These are phyloP conservation scores for Aureobasidium sp. DNA, from an alignment of 2,329 filamentous ascomycete species.

Conservation along the genomic window DNA sequence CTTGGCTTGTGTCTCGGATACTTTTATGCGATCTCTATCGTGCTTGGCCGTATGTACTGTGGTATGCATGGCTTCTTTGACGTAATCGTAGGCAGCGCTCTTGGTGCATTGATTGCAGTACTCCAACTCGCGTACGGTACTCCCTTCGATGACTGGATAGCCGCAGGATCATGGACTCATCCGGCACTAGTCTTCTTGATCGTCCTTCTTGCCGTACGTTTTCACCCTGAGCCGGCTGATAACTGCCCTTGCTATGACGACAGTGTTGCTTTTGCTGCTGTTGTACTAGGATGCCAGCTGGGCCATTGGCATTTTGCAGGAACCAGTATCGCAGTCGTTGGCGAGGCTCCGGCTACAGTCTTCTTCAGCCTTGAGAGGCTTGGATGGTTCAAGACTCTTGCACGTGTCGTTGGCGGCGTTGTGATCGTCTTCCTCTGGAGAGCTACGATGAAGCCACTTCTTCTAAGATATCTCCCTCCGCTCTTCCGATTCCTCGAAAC, in stretches of 20 bases:
- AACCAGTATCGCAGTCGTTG: conserved; percentile 46
- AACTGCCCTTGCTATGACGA: conserved; percentile 97
- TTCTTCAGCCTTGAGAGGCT: conserved; percentile 61
- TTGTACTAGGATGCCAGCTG: conserved; percentile 75
- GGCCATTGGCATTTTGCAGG: conserved; percentile 76
- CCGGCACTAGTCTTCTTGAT: conserved; percentile 57
- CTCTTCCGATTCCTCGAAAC: conserved; percentile 81
- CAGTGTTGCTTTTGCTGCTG: conserved; percentile 85
- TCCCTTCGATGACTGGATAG: conserved; percentile 63
- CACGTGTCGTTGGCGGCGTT: conserved; percentile 72
- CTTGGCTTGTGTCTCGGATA: conserved; percentile 60
- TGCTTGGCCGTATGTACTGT: conserved; percentile 88
- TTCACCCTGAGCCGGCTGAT: conserved; percentile 93
- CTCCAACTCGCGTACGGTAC: conserved; percentile 50
- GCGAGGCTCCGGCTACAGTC: conserved; percentile 52
- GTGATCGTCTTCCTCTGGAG: conserved; percentile 83
- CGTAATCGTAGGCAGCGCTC: conserved; percentile 69
- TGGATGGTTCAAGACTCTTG: conserved; percentile 56
- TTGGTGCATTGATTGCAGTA: conserved; percentile 61
- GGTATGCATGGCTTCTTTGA: conserved; percentile 98
- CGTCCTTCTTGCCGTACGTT: conserved; percentile 70
- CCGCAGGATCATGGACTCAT: conserved; percentile 56
- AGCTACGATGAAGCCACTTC: conserved; percentile 75
- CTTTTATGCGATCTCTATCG: conserved; percentile 81
- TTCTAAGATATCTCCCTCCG: conserved; percentile 73